Base-by-base conservation (phyloP, 768 basidiomycete species). In the Podaxis sp. region DNA sequence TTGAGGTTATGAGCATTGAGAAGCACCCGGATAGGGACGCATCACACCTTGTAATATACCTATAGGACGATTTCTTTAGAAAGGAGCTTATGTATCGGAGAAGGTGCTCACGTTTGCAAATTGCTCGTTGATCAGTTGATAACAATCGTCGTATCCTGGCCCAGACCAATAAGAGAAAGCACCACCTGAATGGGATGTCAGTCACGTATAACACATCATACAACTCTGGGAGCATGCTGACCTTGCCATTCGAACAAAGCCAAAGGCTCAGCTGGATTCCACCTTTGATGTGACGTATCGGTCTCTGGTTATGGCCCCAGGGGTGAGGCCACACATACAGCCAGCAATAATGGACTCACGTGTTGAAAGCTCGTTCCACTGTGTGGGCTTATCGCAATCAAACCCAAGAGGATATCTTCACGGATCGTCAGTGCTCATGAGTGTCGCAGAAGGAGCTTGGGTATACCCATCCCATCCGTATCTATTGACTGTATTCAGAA, bases 401-500 rank as follows among this genome's bases (percentile, higher is more conserved):
- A 89, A 89, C 3, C 77, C 75, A 69, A 89, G 84, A 1, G 87
- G 87, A 61, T 88, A 89, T 13, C 75, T 72, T 51, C 3, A n/a
- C 19, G 24, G 2, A 40, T 8, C 22, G 39, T 24, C 22, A 52
- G n/a, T 7, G 22, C n/a, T 22, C 8, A 0, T 7, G 19, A 24
- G 22, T 4, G 6, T 26, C 11, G 3, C 9, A 15, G 12, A n/a
- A 12, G 12, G 6, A 51, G 11, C 39, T 12, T 15, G 15, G 4
- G 22, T 36, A n/a, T 22, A 59, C 58, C 58, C 58, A 52, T 59
- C 58, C 58, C 58, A 59, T n/a, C 58, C 58, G 30, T 59, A 59
- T 26, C 58, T 59, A 11, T 19, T 13, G 6, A 28, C 11, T 22
- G 15, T 6, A 9, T 4, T 59, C 5, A 39, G 49, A 12, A 58